Percentiles rank a stretch among this genome's conserved stretches.
Conservation (phyloP, 208 protist species). For the Crithidia acanthocephali region DNA sequence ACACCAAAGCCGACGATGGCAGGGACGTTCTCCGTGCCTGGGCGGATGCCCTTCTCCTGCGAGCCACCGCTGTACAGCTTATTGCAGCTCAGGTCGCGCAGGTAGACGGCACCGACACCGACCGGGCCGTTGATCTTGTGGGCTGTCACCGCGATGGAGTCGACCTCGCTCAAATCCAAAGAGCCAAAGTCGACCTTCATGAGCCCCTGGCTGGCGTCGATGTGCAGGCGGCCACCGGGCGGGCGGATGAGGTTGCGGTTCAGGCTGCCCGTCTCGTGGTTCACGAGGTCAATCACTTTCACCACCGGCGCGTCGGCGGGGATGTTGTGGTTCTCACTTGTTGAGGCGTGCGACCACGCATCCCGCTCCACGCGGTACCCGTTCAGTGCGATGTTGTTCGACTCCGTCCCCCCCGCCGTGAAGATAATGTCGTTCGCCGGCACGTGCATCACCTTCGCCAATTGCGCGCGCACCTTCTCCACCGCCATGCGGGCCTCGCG, state of each 20-base stretch:
- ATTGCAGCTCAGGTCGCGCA: constrained; percentile 58
- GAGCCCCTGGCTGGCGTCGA: constrained; percentile 76
- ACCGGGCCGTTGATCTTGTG: constrained; percentile 88
- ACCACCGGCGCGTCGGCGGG: constrained; percentile 31
- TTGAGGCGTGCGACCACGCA: constrained; percentile 77
- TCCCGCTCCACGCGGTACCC: constrained; percentile 75
- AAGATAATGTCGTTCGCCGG: constrained; percentile 77
- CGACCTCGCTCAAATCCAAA: constrained; percentile 68
- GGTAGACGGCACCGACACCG: constrained; percentile 75
- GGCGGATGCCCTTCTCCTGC: constrained; percentile 76
- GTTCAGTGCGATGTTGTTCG: constrained; percentile 83
- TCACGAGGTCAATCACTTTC: constrained; percentile 74
- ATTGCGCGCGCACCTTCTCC: constrained; percentile 63
- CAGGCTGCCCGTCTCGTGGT: constrained; percentile 80
- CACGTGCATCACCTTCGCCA: constrained; percentile 58
- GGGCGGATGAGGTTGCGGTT: constrained; percentile 51
- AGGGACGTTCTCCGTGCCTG: constrained; percentile 83
- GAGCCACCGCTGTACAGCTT: constrained; percentile 60
- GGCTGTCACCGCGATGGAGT: constrained; percentile 79
- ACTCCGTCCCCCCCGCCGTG: constrained; percentile 83
- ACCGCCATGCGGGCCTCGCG: constrained; percentile 75
- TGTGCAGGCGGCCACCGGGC: constrained; percentile 61
- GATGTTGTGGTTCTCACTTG: constrained; percentile 29
- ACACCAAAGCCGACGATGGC: constrained; percentile 80
- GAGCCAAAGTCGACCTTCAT: constrained; percentile 66